Conservation (phyloP, 768 basidiomycete genomes). For the Russula vinacea region DNA sequence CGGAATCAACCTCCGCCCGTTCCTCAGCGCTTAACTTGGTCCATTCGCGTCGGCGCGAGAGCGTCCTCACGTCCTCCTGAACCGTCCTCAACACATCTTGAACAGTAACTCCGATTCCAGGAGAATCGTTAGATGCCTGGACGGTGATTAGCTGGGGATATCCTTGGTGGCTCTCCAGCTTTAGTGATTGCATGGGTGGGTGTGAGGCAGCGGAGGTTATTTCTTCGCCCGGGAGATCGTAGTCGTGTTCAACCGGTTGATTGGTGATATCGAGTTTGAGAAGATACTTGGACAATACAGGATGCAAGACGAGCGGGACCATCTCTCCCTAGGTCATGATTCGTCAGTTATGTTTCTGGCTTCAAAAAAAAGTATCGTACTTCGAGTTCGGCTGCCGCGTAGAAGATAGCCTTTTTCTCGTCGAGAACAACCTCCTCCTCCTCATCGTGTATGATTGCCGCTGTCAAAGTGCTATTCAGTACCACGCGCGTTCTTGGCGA, state of each 20-base stretch:
- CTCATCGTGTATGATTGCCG: slow-evolving; percentile 12
- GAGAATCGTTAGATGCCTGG: slow-evolving; percentile 5
- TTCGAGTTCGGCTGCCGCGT: slow-evolving; percentile 15
- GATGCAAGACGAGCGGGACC: slow-evolving; percentile 21
- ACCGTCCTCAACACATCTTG: slow-evolving; percentile 17
- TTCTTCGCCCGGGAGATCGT: slow-evolving; percentile 18
- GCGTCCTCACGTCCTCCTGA: slow-evolving; percentile 10
- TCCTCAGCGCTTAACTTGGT: slow-evolving; percentile 8
- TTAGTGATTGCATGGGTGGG: slow-evolving; percentile 15
- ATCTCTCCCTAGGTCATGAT: slow-evolving; percentile 9
- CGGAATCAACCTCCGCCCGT: slow-evolving; percentile 6
- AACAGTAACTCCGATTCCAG: slow-evolving; percentile 11
- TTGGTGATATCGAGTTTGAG: slow-evolving; percentile 15
- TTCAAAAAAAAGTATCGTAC: neutral
- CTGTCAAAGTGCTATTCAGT: slow-evolving; percentile 4
- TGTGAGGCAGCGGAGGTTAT: slow-evolving; percentile 6
- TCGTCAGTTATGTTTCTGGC: neutral
- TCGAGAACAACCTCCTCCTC: slow-evolving; percentile 9
- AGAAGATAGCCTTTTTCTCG: slow-evolving; percentile 13
- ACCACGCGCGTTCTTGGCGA: neutral
- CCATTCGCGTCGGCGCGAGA: slow-evolving; percentile 24
- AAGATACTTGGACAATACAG: slow-evolving; percentile 18
- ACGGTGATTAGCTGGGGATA: slow-evolving; percentile 15
- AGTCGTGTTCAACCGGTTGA: slow-evolving; percentile 20
- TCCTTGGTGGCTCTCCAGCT: slow-evolving; percentile 19